Evolutionary conservation across 129 eudicot species (phyloP).

Genomic region (Flaveria ramosissima): DNA sequence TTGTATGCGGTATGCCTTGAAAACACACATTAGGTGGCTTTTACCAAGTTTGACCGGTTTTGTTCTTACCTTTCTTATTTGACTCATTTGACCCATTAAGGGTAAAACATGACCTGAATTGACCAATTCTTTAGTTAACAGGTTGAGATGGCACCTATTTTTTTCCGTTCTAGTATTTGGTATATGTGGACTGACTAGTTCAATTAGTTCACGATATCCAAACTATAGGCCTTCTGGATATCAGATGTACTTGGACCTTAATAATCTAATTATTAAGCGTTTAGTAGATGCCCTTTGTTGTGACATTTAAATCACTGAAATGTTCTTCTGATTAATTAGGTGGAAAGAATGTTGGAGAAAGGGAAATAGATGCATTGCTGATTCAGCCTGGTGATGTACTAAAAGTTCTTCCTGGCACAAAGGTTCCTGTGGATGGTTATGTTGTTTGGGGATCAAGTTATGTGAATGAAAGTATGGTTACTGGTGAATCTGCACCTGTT

Average conservation of each 20-base stretch:
- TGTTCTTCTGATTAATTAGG: constrained; percentile 38
- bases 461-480: constrained; percentile 96
- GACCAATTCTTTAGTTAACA: too few species aligned
- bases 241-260: not conserved
- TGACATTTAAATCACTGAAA: not conserved
- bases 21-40: not conserved
- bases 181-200: too few species aligned
- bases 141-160: too few species aligned
- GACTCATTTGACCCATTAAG: not conserved
- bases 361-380: constrained; percentile 92
- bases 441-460: constrained; percentile 96
- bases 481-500: constrained; percentile 96
- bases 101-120: too few species aligned
- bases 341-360: constrained; percentile 76
- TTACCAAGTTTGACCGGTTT: not conserved
- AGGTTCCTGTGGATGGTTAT: constrained; percentile 83
- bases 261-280: not conserved
- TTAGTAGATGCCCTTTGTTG: constrained; percentile 10
- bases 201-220: too few species aligned
- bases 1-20: not conserved
- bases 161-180: too few species aligned
- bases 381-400: constrained; percentile 88
- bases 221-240: too few species aligned
- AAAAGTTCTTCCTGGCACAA: constrained; percentile 90
- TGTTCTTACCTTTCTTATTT: too few species aligned